Percentiles rank a stretch among this genome's conserved stretches.
phyloP scores from a whole-genome alignment of 257 asterid species.

The Rhazya stricta region DNA sequence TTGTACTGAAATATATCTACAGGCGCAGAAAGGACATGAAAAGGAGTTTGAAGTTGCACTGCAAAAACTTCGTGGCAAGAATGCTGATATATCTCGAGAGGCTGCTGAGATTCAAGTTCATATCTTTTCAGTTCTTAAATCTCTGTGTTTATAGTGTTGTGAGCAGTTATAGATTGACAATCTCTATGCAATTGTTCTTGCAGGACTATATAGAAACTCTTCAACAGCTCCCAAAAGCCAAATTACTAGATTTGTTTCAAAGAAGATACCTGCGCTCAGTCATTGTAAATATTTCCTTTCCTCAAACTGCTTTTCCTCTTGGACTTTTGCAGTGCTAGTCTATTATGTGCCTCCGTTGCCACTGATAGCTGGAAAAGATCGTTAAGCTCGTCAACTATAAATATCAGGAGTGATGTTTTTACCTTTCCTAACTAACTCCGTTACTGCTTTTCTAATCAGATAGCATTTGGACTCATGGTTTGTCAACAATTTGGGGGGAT shows the following conservation, averaged over 20 bases:
- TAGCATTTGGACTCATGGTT: conserved; percentile 93
- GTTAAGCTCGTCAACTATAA: neutral
- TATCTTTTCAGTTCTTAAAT: conserved; percentile 6
- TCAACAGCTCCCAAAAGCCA: conserved; percentile 74
- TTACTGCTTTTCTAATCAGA: conserved; percentile 34
- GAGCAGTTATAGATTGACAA: neutral
- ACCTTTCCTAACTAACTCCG: neutral
- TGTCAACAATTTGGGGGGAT: conserved; percentile 95
- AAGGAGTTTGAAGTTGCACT: conserved; percentile 78
- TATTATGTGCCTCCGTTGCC: neutral
- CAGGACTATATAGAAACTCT: conserved; percentile 87
- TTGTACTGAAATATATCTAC: neutral
- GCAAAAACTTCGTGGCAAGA: conserved; percentile 57
- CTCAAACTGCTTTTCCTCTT: neutral
- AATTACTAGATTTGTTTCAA: conserved; percentile 65
- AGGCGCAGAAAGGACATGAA: conserved; percentile 68
- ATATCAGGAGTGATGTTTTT: neutral
- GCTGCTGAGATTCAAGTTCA: conserved; percentile 77
- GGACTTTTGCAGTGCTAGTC: neutral
- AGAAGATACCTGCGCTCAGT: conserved; percentile 67
- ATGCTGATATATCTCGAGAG: conserved; percentile 63
- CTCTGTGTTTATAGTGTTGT: neutral
- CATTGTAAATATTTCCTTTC: conserved; percentile 35
- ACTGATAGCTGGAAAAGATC: neutral
- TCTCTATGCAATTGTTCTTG: conserved; percentile 5